phyloP scores from a whole-genome alignment of 208 protist species.

The Acanthamoeba royreba region DNA sequence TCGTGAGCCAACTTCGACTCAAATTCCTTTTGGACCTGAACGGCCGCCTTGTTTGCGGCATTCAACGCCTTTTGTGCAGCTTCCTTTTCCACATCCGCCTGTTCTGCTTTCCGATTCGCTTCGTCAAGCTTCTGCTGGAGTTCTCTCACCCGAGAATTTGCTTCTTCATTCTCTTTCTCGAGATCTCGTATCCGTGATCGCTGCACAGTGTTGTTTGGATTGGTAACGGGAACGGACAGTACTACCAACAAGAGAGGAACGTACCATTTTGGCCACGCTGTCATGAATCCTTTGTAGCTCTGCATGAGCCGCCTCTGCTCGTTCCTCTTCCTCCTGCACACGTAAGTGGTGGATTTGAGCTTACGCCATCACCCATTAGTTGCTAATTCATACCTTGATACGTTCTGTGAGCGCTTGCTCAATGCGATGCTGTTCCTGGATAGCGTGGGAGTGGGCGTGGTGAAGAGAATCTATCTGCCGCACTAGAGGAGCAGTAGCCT shows the following conservation, averaged over 20 bases:
- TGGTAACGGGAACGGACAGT: too few species aligned
- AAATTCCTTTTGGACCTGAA: neutral
- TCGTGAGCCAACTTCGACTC: neutral
- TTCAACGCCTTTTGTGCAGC: neutral
- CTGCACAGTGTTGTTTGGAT: too few species aligned
- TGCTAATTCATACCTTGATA: too few species aligned
- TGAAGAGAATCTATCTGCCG: slow-evolving; percentile 46
- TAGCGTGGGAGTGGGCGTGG: neutral
- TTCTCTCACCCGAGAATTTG: neutral
- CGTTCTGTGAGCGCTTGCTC: neutral
- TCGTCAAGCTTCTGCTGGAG: neutral
- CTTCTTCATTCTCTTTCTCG: neutral
- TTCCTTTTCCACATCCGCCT: neutral
- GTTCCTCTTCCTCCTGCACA: slow-evolving; percentile 22
- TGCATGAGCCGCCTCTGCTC: neutral
- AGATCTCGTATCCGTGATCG: neutral
- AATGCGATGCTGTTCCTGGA: neutral
- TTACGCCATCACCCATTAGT: too few species aligned
- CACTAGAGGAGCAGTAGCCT: slow-evolving; percentile 46
- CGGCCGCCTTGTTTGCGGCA: neutral
- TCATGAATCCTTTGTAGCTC: neutral
- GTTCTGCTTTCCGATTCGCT: neutral
- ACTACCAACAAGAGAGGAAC: too few species aligned
- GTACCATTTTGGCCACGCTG: neutral
- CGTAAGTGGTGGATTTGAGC: too few species aligned